Evolutionary conservation across 106 monocot species (phyloP), one percentile per base, ranked within the genome.

Genomic region (Xerophyta viscosa): DNA sequence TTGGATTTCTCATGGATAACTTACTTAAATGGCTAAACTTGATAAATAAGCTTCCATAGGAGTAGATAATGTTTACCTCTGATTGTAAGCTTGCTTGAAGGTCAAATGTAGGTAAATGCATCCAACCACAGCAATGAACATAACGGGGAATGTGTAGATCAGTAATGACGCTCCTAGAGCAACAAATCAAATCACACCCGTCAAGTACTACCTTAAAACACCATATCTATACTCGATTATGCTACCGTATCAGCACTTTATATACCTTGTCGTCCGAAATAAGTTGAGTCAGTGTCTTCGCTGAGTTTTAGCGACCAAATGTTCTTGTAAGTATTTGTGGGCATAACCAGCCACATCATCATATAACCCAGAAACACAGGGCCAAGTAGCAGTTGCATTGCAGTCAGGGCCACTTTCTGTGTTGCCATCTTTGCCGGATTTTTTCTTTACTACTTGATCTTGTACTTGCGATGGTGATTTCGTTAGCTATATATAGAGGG

Each of bases 251-350:
- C n/a, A n/a, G n/a, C n/a, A n/a, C n/a, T n/a, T n/a, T n/a, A n/a
- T n/a, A 19, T 13, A 86, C 85, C 85, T 77, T 69, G 76, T 24
- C 11, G 54, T 37, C 85, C 85, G 9, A 86, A 86, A 61, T 86
- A 80, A 5, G 80, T 80, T 2, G 85, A 69, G 11, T 47, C 29
- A 4, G 80, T 80, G 2, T 72, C 37, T 0, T 43, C 9, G 0
- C 6, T 0, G 27, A 86, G 72, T 42, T 60, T 54, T 0, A 54
- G 72, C 20, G 13, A 27, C 85, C 85, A 86, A 3, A 0, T 23
- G 1, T 54, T 30, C n/a, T 33, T 15, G 48, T 56, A 86, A 0
- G 62, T 45, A 36, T 69, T 59, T 1, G 85, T 86, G 3, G 85
- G 82, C 37, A 25, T 30, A 20, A 82, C 21, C 6, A 67, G 28